Evolutionary conservation across 2,329 filamentous ascomycete genomes (phyloP).

Genomic region (Cladosporium velox): DNA sequence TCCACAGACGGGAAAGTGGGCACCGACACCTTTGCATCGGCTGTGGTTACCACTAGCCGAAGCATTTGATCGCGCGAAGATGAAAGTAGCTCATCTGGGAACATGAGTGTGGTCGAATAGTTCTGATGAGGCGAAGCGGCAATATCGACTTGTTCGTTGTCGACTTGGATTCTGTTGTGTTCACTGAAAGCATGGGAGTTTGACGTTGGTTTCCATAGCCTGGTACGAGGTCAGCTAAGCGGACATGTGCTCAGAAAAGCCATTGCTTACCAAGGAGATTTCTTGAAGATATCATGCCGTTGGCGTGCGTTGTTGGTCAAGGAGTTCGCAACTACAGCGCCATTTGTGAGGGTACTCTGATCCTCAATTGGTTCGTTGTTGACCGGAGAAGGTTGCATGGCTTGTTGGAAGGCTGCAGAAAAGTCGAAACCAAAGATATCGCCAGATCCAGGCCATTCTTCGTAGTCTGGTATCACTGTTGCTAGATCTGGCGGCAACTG

Average conservation of each 20-base stretch:
- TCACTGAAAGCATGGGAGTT: conserved; percentile 38
- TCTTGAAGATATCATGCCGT: conserved; percentile 24
- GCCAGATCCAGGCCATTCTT: conserved; percentile 22
- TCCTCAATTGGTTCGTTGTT: background rate
- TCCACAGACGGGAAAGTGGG: conserved; percentile 37
- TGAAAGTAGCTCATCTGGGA: conserved; percentile 30
- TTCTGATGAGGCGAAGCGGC: conserved; percentile 36
- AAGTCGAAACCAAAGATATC: conserved; percentile 29
- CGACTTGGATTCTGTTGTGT: conserved; percentile 32
- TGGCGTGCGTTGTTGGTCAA: conserved; percentile 14
- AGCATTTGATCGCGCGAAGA: conserved; percentile 36
- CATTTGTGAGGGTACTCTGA: background rate
- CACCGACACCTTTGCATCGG: conserved; percentile 33
- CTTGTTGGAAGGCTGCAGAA: conserved; percentile 25
- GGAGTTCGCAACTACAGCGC: background rate
- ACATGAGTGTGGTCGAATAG: conserved; percentile 30
- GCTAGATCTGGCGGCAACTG: conserved; percentile 24
- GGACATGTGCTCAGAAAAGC: background rate
- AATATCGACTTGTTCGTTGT: conserved; percentile 34
- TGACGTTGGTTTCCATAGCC: conserved; percentile 35
- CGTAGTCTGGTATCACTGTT: conserved; percentile 25
- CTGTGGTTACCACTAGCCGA: conserved; percentile 36
- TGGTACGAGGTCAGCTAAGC: background rate
- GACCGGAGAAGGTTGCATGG: conserved; percentile 10
- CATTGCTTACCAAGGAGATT: conserved; percentile 22